A percentile compares a stretch with the other conserved stretches of the same genome.
phyloP scores from a whole-genome alignment of 129 eudicot genomes.

The Flaveria bidentis region DNA sequence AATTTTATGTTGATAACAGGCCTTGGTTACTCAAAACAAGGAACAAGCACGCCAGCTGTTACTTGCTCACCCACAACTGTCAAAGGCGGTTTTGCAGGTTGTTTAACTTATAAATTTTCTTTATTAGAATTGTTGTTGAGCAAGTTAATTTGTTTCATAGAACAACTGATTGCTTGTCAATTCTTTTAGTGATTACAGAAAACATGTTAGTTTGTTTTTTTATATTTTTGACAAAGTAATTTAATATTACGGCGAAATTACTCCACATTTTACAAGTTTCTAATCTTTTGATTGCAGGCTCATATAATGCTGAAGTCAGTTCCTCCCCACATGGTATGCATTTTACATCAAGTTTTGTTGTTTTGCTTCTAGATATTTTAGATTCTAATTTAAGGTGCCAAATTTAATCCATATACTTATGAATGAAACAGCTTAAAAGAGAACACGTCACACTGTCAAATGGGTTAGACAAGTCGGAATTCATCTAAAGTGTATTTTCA shows the following conservation, averaged over 20 bases:
- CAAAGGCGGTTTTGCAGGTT: slow-evolving; percentile 94
- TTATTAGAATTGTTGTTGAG: neutral
- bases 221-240: neutral
- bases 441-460: neutral
- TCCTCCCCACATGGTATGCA: slow-evolving; percentile 76
- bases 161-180: neutral
- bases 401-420: neutral
- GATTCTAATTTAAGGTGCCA: neutral
- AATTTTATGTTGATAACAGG: slow-evolving; percentile 48
- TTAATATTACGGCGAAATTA: neutral
- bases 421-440: neutral
- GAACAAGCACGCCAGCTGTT: slow-evolving; percentile 83
- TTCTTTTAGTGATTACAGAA: neutral
- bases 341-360: slow-evolving; percentile 2
- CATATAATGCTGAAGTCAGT: slow-evolving; percentile 75
- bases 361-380: neutral
- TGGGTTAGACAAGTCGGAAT: neutral
- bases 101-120: neutral
- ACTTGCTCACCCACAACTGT: slow-evolving; percentile 55
- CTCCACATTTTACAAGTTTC: slow-evolving; percentile 23
- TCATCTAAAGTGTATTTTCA: neutral
- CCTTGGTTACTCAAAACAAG: slow-evolving; percentile 71
- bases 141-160: neutral
- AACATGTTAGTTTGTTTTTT: slow-evolving; percentile 7
- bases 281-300: slow-evolving; percentile 57